Evolutionary conservation across 192 early-diverging fungal genomes (phyloP), one percentile per base, ranked within the genome.

Genomic region (Gryganskiella cystojenkinii): DNA sequence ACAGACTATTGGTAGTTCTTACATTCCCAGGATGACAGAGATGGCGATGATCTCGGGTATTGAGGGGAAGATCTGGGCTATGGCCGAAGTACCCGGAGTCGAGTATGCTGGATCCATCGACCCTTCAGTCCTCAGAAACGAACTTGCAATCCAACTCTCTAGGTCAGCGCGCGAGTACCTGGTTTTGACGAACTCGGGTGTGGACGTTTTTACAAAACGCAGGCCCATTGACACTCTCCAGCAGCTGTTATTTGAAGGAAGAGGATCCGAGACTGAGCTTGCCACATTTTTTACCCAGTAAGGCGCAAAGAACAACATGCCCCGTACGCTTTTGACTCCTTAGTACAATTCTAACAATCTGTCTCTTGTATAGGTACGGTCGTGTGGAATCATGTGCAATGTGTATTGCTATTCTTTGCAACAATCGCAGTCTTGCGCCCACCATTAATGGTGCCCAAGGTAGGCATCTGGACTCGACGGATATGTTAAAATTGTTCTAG

Each of bases 1-100:
- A 4, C 40, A 74, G 71, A 52, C 58, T 20, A 34, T 76, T 34
- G 72, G 72, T 4, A 76, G 43, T 43, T 61, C 58, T 1, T 76
- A 68, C 44, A 76, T 76, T 20, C 72, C 72, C 43, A 76, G 33
- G 28, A 24, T 91, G 56, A 70, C 67, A 11, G 90, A 91, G 79
- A 69, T 85, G 27, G 73, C 73, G 3, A 81, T 84, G 40, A 57
- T 74, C 19, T 57, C 84, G 34, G 82, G 83, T 13, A 67, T 95
- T 19, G 90, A 94, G 55, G 96, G 96, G 20, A 93, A 92, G 61
- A 92, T 93, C 2, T 92, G 93, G 89, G 90, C 89, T 10, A 93
- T 98, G 55, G 85, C 86, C 5, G 94, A 94, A 56, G 28, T 70
- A n/a, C 67, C 80, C 6, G 67, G 72, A 33, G 72, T 76, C 27